phyloP scores from a whole-genome alignment of 2,329 filamentous ascomycete species.

The Talaromyces funiculosus region DNA sequence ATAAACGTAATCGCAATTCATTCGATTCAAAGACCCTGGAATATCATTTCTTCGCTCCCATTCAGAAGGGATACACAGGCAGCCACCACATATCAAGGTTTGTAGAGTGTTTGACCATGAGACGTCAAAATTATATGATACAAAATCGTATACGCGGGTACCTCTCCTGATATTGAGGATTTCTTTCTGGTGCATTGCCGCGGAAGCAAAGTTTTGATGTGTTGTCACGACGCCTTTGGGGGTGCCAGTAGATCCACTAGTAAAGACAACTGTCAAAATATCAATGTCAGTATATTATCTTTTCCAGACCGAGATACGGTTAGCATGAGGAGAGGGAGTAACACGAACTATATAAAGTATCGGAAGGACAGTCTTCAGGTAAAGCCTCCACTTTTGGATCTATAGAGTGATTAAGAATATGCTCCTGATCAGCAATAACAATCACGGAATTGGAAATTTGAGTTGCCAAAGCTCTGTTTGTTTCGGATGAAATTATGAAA shows the following conservation, averaged over 20 bases:
- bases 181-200: neutral
- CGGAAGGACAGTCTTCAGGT: neutral
- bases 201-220: conserved; percentile 22
- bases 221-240: conserved; percentile 69
- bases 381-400: neutral
- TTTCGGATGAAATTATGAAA: neutral
- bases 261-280: conserved; percentile 65
- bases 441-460: neutral
- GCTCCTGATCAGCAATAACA: neutral
- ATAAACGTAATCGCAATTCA: neutral
- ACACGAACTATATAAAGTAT: neutral
- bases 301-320: neutral
- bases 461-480: neutral
- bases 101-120: conserved; percentile 10
- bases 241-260: conserved; percentile 79
- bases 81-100: conserved; percentile 10
- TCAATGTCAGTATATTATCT: neutral
- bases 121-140: conserved; percentile 9
- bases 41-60: conserved; percentile 7
- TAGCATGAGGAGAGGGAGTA: neutral
- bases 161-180: neutral
- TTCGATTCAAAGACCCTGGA: neutral
- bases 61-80: conserved; percentile 9
- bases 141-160: conserved; percentile 6
- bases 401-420: neutral